Evolutionary conservation across 164 flowering plant genomes (phyloP).

Genomic region (Nymphaea thermarum): DNA sequence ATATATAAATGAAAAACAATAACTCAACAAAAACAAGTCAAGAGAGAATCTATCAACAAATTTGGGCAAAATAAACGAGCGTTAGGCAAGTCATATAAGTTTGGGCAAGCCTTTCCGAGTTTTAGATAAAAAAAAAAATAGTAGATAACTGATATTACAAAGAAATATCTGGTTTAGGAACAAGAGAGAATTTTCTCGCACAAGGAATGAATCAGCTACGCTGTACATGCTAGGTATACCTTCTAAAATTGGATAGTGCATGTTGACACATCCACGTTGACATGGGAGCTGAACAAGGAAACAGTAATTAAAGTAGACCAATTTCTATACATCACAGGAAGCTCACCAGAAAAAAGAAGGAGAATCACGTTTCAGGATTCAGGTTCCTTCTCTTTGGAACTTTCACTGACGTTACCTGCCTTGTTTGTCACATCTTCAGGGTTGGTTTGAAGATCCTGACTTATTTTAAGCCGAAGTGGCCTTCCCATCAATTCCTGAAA

Average conservation of each 20-base stretch:
- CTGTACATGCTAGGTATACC: no score
- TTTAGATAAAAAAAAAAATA: no score
- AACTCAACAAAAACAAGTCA: no score
- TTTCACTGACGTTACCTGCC: not conserved
- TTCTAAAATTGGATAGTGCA: no score
- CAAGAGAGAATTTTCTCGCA: no score
- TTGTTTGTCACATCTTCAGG: not conserved
- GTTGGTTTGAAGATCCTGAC: not conserved
- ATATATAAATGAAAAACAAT: no score
- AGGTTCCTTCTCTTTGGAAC: not conserved
- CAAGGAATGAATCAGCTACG: not conserved
- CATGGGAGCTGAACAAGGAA: not conserved
- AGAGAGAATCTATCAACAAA: no score
- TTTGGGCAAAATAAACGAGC: no score
- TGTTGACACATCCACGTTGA: no score
- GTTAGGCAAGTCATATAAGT: no score
- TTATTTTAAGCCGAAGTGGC: slow-evolving; percentile 6
- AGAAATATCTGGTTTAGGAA: not conserved
- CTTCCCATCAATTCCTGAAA: slow-evolving; percentile 10
- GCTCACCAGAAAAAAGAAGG: not conserved
- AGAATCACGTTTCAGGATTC: not conserved
- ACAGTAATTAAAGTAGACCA: not conserved
- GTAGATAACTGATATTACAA: not conserved
- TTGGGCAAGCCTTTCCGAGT: no score
- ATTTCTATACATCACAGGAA: not conserved